Evolutionary conservation across 106 monocot species (phyloP).

Genomic region (Acanthochlamys bracteata): DNA sequence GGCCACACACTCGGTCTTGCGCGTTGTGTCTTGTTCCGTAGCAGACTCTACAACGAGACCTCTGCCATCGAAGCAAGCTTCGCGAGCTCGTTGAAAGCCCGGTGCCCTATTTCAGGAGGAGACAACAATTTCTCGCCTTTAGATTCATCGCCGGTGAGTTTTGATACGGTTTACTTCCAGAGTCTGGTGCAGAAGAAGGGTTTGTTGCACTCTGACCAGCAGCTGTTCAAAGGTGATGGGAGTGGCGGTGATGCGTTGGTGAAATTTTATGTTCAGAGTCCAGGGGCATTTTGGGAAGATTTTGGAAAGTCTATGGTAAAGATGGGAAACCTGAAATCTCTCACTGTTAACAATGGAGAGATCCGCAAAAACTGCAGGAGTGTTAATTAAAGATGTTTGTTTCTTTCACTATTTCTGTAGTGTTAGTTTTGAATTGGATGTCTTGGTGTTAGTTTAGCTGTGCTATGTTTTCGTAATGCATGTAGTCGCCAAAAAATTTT

Average conservation of each 20-base stretch:
- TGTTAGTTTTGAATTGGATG: not conserved
- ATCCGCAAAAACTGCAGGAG: slow-evolving; percentile 61
- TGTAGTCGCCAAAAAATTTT: too few relatives aligned
- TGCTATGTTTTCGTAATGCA: not conserved
- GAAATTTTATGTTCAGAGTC: slow-evolving; percentile 23
- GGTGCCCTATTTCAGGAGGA: slow-evolving; percentile 28
- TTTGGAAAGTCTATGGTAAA: slow-evolving; percentile 46
- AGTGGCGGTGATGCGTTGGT: slow-evolving; percentile 36
- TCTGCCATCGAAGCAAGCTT: slow-evolving; percentile 35
- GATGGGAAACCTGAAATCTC: slow-evolving; percentile 51
- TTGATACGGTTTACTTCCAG: slow-evolving; percentile 42
- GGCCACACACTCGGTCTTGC: slow-evolving; percentile 57
- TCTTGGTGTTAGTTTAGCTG: not conserved
- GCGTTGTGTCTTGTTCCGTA: slow-evolving; percentile 27
- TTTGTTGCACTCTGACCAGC: slow-evolving; percentile 59
- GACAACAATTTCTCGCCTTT: slow-evolving; percentile 46
- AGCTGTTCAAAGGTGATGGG: slow-evolving; percentile 46
- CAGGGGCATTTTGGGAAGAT: slow-evolving; percentile 15
- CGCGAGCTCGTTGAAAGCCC: slow-evolving; percentile 21
- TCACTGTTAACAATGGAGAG: slow-evolving; percentile 54
- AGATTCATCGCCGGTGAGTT: slow-evolving; percentile 18
- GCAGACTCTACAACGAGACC: slow-evolving; percentile 46
- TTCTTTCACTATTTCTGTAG: not conserved
- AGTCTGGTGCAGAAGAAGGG: slow-evolving; percentile 38
- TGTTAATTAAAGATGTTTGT: slow-evolving; percentile 28